Conservation (phyloP, 768 basidiomycete genomes). For the Dentipellis sp. region DNA sequence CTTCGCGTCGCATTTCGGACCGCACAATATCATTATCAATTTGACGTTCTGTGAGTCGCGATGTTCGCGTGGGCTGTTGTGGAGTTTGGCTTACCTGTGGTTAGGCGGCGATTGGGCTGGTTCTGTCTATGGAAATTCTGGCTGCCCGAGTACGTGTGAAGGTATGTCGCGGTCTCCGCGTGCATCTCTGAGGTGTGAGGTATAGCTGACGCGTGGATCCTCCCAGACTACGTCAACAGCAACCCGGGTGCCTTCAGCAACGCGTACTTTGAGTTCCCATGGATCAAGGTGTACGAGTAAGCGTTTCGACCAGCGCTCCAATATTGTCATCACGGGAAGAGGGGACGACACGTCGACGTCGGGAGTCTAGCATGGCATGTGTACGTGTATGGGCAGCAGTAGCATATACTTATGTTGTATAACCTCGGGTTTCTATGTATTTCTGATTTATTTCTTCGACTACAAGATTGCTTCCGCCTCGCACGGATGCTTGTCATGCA, state of each 20-base stretch:
- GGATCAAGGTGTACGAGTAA: constrained; percentile 3
- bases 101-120: constrained; percentile 12
- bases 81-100: not conserved
- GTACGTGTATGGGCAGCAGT: not conserved
- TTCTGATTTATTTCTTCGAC: too few relatives aligned
- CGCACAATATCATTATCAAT: constrained; percentile 61
- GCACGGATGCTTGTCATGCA: too few relatives aligned
- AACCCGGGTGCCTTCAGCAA: constrained; percentile 1
- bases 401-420: too few relatives aligned
- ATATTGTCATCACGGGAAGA: not conserved
- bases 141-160: constrained; percentile 7
- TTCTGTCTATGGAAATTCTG: constrained; percentile 6
- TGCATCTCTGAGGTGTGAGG: not conserved
- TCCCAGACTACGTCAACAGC: constrained; percentile 1
- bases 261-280: not conserved
- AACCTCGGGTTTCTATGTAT: too few relatives aligned
- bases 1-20: constrained; percentile 41
- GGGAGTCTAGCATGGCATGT: not conserved
- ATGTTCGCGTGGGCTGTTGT: not conserved
- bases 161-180: not conserved
- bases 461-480: too few relatives aligned
- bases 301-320: not conserved
- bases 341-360: too few relatives aligned
- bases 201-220: too few relatives aligned
- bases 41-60: constrained; percentile 52